phyloP scores from a whole-genome alignment of 495 filamentous ascomycete species.

The Xylaria palmicola region DNA sequence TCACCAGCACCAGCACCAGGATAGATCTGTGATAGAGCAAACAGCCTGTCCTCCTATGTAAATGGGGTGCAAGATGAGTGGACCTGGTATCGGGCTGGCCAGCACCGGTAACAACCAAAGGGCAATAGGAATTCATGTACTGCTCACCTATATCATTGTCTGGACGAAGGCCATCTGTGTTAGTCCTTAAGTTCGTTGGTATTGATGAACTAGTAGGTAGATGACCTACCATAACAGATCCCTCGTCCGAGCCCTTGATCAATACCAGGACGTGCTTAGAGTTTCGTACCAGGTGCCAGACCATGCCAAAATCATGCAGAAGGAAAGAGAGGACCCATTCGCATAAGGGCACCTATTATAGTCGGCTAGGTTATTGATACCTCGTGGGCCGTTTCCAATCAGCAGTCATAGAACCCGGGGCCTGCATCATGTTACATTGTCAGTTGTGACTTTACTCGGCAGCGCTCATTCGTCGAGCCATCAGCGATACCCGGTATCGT shows the following conservation, averaged over 20 bases:
- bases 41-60: no score
- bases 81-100: neutral
- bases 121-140: neutral
- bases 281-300: neutral
- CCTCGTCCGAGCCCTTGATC: neutral
- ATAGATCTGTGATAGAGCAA: neutral
- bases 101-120: neutral
- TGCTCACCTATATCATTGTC: slow-evolving; percentile 2
- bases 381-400: slow-evolving; percentile 4
- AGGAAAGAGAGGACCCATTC: neutral
- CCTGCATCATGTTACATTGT: slow-evolving; percentile 16
- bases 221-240: neutral
- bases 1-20: no score
- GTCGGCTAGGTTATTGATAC: neutral
- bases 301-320: slow-evolving; percentile 6
- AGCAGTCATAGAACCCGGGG: slow-evolving; percentile 2
- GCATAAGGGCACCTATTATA: slow-evolving; percentile 10
- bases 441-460: slow-evolving; percentile 14
- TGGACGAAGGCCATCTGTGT: neutral
- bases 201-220: neutral
- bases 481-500: neutral
- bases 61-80: neutral
- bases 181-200: neutral
- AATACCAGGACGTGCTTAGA: neutral
- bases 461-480: neutral